Percentiles rank a stretch among this genome's conserved stretches.
phyloP scores from a whole-genome alignment of 2,329 filamentous ascomycete genomes.

The Penicillium digitatum region DNA sequence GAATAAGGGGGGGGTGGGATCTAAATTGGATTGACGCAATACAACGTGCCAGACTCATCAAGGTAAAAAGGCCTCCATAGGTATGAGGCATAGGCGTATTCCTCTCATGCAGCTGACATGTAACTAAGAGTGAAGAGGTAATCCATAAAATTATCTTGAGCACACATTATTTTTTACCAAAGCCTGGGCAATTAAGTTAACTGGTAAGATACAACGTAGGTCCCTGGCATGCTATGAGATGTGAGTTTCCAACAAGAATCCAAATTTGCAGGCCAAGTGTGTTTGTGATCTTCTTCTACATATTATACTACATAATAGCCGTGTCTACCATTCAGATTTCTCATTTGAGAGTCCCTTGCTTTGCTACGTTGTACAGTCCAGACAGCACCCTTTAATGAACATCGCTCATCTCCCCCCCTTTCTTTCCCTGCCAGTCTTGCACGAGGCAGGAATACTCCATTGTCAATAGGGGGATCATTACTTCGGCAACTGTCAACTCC shows the following conservation, averaged over 20 bases:
- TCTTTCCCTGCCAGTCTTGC: background rate
- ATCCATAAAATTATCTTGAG: background rate
- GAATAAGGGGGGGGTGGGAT: slow-evolving; percentile 8
- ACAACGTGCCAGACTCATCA: slow-evolving; percentile 9
- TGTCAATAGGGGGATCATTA: slow-evolving; percentile 7
- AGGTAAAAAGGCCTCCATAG: slow-evolving; percentile 3
- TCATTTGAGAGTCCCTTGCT: slow-evolving; percentile 18
- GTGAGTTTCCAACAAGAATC: slow-evolving; percentile 3
- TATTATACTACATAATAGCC: slow-evolving; percentile 12
- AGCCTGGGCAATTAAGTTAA: background rate
- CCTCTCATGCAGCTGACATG: background rate
- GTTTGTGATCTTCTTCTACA: slow-evolving; percentile 17
- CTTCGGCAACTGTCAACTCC: slow-evolving; percentile 9
- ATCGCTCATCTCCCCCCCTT: slow-evolving; percentile 8
- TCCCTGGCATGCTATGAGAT: slow-evolving; percentile 16
- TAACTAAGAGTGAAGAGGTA: slow-evolving; percentile 7
- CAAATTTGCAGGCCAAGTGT: slow-evolving; percentile 1
- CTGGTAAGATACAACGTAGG: slow-evolving; percentile 1
- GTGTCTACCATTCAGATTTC: slow-evolving; percentile 17
- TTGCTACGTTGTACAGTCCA: slow-evolving; percentile 15
- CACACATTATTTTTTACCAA: background rate
- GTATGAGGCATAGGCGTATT: background rate
- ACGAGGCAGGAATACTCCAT: slow-evolving; percentile 12
- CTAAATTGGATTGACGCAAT: slow-evolving; percentile 16
- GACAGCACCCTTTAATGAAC: background rate